A percentile compares a stretch with the other conserved stretches of the same genome.
Evolutionary conservation across 2,329 filamentous ascomycete genomes (phyloP).

Genomic region (Aspergillus chevalieri): DNA sequence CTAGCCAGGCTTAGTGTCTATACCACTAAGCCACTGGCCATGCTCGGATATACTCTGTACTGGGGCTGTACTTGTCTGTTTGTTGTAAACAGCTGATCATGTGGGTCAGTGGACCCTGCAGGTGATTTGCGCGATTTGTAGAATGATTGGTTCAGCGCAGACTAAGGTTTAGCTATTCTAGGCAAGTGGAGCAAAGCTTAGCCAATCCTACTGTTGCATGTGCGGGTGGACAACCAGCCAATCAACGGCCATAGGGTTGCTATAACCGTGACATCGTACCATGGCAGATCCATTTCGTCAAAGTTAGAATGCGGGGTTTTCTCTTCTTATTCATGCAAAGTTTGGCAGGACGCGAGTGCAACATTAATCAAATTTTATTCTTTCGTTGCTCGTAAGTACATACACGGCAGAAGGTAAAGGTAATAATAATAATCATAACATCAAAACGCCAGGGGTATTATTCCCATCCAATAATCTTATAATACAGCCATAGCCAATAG

Average conservation of each 20-base stretch:
- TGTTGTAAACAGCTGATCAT: too few relatives aligned
- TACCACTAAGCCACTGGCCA: too few relatives aligned
- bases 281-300: background rate
- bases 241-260: background rate
- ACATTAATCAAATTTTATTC: background rate
- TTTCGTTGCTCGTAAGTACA: background rate
- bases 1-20: too few relatives aligned
- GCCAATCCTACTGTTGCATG: too few relatives aligned
- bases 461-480: background rate
- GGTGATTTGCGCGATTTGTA: too few relatives aligned
- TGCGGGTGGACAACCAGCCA: background rate
- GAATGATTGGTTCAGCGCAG: too few relatives aligned
- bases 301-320: background rate
- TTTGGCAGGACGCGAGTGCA: background rate
- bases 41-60: too few relatives aligned
- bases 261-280: background rate
- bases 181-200: too few relatives aligned
- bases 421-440: background rate
- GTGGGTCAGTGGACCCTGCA: too few relatives aligned
- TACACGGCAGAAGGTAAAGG: background rate
- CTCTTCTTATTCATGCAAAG: conserved; percentile 9
- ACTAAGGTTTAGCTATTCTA: too few relatives aligned
- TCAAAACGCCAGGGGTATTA: background rate
- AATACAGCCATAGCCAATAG: conserved; percentile 12
- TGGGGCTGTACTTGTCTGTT: too few relatives aligned